phyloP scores from a whole-genome alignment of 2,329 filamentous ascomycete species.

The Fragosphaeria purpurea region DNA sequence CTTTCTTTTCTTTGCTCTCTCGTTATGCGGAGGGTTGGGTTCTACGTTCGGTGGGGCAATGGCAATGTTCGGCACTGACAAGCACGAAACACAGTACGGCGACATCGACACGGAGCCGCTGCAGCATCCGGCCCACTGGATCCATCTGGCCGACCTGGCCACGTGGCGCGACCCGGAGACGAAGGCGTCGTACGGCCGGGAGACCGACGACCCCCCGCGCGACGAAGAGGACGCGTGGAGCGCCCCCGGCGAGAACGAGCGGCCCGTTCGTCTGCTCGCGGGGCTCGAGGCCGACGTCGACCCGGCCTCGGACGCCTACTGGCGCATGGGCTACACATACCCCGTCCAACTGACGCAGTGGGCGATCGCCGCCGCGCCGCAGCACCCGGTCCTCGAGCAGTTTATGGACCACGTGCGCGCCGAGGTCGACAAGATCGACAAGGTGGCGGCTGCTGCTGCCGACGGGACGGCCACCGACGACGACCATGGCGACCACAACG shows the following conservation, averaged over 20 bases:
- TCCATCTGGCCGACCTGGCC: not conserved
- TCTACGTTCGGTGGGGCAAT: no score
- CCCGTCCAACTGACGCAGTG: conserved; percentile 1
- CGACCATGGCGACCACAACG: no score
- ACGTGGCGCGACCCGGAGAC: not conserved
- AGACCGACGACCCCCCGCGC: no score
- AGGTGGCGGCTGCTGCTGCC: no score
- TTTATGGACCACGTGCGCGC: not conserved
- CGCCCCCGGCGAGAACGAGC: not conserved
- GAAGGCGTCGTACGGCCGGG: no score
- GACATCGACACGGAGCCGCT: conserved; percentile 1
- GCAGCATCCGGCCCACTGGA: not conserved
- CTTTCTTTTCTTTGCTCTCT: no score
- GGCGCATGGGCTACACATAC: conserved; percentile 2
- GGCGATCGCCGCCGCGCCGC: not conserved
- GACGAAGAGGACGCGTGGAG: no score
- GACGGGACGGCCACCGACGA: no score
- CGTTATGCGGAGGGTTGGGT: no score
- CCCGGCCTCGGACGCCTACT: not conserved
- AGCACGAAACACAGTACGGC: not conserved
- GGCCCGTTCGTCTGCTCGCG: not conserved
- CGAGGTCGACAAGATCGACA: not conserved
- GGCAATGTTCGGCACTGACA: no score
- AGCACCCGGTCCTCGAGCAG: not conserved
- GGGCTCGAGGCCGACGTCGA: conserved; percentile 1